A percentile compares a stretch with the other conserved stretches of the same genome.
Conservation (phyloP, 169 alveolate genomes). For the Theileria annulata region DNA sequence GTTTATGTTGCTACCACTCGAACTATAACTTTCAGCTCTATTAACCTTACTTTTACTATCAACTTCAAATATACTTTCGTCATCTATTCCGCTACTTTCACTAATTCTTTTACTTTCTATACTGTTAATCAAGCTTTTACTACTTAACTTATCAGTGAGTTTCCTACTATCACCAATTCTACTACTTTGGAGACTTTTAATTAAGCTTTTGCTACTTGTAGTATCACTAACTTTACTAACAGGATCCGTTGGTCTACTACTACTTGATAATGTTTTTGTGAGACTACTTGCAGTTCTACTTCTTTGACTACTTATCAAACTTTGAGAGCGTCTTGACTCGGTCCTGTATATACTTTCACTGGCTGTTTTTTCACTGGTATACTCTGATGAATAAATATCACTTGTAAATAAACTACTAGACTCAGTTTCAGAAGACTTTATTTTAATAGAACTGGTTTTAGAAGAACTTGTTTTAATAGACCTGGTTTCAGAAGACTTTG, state of each 20-base stretch:
- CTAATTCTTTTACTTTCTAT: background rate
- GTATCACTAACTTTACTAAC: background rate
- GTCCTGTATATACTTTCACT: background rate
- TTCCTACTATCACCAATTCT: background rate
- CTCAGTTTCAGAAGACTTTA: background rate
- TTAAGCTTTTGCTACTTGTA: background rate
- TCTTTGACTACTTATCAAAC: background rate
- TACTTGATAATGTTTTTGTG: background rate
- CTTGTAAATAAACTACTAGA: background rate
- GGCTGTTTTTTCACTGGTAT: background rate
- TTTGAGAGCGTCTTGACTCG: background rate
- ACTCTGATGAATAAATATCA: background rate
- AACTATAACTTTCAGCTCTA: background rate
- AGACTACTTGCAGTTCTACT: background rate
- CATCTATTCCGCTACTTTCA: background rate
- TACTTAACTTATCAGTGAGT: background rate
- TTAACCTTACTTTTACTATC: background rate
- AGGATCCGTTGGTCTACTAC: background rate
- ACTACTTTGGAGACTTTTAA: background rate
- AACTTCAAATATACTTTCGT: background rate
- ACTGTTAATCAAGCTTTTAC: background rate
- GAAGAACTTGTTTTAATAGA: no score
- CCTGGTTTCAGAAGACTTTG: no score
- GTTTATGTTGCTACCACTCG: background rate
- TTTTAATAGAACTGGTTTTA: no score